Conservation (phyloP, 371 early-diverging fungal species). For the Saksenaea oblongispora region DNA sequence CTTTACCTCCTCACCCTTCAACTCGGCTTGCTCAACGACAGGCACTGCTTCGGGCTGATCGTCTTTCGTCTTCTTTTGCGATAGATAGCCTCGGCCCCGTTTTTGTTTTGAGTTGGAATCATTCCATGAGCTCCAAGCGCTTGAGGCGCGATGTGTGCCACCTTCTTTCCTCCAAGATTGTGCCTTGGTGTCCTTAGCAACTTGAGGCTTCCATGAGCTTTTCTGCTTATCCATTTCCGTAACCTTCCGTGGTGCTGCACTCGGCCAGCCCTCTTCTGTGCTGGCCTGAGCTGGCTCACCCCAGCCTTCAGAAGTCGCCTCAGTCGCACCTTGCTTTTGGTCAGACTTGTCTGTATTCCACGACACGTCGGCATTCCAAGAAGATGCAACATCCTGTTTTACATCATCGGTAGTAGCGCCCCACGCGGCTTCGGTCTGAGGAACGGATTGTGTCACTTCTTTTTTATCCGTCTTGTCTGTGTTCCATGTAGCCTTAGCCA, state of each 20-base stretch:
- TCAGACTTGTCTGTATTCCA: not conserved
- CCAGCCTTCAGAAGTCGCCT: not conserved
- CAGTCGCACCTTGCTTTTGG: not conserved
- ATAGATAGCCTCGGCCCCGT: constrained; percentile 30
- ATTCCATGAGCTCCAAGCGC: constrained; percentile 11
- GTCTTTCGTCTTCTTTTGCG: constrained; percentile 21
- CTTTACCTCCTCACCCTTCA: not conserved
- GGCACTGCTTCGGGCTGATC: not conserved
- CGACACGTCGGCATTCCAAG: not conserved
- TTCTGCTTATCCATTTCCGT: not conserved
- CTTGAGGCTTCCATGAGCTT: not conserved
- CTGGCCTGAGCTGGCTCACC: not conserved
- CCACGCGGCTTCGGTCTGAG: too few species aligned
- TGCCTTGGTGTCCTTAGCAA: not conserved
- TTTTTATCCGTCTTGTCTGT: too few species aligned
- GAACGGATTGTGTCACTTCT: too few species aligned
- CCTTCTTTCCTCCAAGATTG: not conserved
- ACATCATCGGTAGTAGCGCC: too few species aligned
- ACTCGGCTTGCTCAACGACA: not conserved
- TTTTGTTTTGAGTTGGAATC: not conserved
- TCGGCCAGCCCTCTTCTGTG: not conserved
- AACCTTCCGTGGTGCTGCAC: not conserved
- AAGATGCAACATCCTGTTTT: too few species aligned
- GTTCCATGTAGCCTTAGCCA: too few species aligned
- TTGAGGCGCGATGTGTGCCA: constrained; percentile 4